Percentiles rank a stretch among this genome's conserved stretches.
These are phyloP conservation scores for Cymbopogon flexuosus DNA, from an alignment of 202 grass and related monocot species.

Conservation along the genomic window DNA sequence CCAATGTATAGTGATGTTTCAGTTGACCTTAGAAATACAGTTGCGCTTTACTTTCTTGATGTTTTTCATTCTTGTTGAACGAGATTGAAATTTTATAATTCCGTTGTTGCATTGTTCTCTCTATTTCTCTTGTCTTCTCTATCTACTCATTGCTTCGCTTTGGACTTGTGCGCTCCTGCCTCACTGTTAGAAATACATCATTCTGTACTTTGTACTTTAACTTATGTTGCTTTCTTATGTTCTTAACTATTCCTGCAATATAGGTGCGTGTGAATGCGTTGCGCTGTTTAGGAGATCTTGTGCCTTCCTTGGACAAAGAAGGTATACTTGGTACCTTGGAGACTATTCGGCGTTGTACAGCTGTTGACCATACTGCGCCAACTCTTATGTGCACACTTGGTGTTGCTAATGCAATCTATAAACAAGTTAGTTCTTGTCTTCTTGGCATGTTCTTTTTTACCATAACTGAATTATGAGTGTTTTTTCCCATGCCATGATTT, in stretches of 20 bases:
- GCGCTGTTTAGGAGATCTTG: constrained; percentile 94
- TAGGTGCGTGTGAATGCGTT: constrained; percentile 95
- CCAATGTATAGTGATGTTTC: background rate
- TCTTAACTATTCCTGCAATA: constrained; percentile 28
- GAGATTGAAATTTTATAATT: background rate
- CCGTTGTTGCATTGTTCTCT: background rate
- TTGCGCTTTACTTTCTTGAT: too few relatives aligned
- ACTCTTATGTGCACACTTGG: constrained; percentile 98
- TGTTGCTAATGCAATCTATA: constrained; percentile 88
- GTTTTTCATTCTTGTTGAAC: constrained; percentile 2
- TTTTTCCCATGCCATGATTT: constrained; percentile 8
- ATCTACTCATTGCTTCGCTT: background rate
- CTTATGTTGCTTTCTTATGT: constrained; percentile 27
- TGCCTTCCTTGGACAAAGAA: constrained; percentile 76
- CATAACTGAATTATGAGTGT: background rate
- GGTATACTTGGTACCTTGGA: constrained; percentile 72
- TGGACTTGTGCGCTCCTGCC: background rate
- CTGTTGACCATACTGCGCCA: constrained; percentile 85
- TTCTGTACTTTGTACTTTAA: background rate
- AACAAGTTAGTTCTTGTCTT: constrained; percentile 60
- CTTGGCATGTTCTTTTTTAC: background rate
- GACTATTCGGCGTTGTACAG: constrained; percentile 80
- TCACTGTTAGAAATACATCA: background rate
- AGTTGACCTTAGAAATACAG: too few relatives aligned
- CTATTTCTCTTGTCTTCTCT: background rate